Evolutionary conservation across 2,329 filamentous ascomycete genomes (phyloP), one percentile per base, ranked within the genome.

Genomic region (Claviceps digitariae): DNA sequence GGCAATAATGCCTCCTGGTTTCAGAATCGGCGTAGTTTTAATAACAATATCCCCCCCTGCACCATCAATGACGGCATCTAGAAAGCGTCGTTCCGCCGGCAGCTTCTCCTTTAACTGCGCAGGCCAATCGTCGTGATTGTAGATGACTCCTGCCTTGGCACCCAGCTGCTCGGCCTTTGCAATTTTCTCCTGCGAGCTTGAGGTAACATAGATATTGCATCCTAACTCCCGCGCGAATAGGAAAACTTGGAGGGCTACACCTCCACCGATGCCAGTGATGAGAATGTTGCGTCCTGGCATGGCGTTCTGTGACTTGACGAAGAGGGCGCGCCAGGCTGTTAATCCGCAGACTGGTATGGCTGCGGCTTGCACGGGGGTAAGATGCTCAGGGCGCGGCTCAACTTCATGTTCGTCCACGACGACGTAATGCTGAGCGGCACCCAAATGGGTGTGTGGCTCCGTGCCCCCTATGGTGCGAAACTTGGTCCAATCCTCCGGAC

Each of bases 251-350:
- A 96, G 72, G 36, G 91, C 91, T 1, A 96, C 91, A 45, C 91
- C 91, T 40, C 91, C 91, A 36, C 91, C 91, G 67, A 97, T 94
- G 0, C 91, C 91, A 3, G 91, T 96, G 44, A 97, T 71, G 34
- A 97, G 72, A 4, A 97, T 75, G 64, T 94, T 94, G 56, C 79
- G 72, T 3, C 87, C 87, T 0, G 70, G 68, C 54, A 72, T 70
- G 10, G 78, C 78, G 58, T 83, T 81, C 7, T 34, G 36, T 4
- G 76, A 79, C 74, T 97, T 97, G 7, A 79, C 85, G 50, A 91
- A 79, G 45, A 94, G 72, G 0, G 90, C 91, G 47, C 91, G 76
- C 89, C 89, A 97, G 8, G 80, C 91, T 1, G 91, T 97, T 55
- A 96, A 65, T 0, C 90, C 91, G 0, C 88, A 89, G 31, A 96